Conservation (phyloP, 768 basidiomycete species). For the Phlebiopsis gigantea region DNA sequence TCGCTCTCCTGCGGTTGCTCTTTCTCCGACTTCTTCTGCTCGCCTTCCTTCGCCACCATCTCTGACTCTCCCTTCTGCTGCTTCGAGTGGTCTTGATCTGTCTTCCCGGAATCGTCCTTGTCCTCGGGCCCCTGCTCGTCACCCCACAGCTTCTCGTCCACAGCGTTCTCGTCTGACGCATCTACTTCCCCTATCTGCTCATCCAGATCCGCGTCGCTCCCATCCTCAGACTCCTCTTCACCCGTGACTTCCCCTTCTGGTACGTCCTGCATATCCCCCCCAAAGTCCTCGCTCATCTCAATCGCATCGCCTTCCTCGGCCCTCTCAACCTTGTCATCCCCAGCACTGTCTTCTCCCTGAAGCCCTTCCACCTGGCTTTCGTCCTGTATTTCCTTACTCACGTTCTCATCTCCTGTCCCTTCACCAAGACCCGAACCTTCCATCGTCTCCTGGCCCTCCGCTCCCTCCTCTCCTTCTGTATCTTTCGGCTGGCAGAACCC, state of each 20-base stretch:
- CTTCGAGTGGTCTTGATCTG: slow-evolving; percentile 56
- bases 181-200: slow-evolving; percentile 84
- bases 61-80: slow-evolving; percentile 52
- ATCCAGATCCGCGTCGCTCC: slow-evolving; percentile 65
- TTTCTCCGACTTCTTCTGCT: slow-evolving; percentile 61
- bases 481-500: slow-evolving; percentile 94
- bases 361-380: slow-evolving; percentile 96
- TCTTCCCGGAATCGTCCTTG: slow-evolving; percentile 48
- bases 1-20: slow-evolving; percentile 26
- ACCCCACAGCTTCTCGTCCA: slow-evolving; percentile 98
- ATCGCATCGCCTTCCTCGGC: slow-evolving; percentile 71
- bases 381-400: slow-evolving; percentile 92
- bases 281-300: slow-evolving; percentile 90
- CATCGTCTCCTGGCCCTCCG: slow-evolving; percentile 42
- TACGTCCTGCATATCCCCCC: slow-evolving; percentile 80
- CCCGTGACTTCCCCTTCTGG: slow-evolving; percentile 55
- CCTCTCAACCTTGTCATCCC: slow-evolving; percentile 38
- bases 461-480: slow-evolving; percentile 45
- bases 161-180: slow-evolving; percentile 70
- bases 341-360: slow-evolving; percentile 54
- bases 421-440: slow-evolving; percentile 85
- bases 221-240: slow-evolving; percentile 39
- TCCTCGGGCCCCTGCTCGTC: slow-evolving; percentile 65
- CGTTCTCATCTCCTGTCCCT: slow-evolving; percentile 79
- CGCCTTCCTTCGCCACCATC: slow-evolving; percentile 73